phyloP scores from a whole-genome alignment of 2,329 filamentous ascomycete species.

The Ascochyta fabae region DNA sequence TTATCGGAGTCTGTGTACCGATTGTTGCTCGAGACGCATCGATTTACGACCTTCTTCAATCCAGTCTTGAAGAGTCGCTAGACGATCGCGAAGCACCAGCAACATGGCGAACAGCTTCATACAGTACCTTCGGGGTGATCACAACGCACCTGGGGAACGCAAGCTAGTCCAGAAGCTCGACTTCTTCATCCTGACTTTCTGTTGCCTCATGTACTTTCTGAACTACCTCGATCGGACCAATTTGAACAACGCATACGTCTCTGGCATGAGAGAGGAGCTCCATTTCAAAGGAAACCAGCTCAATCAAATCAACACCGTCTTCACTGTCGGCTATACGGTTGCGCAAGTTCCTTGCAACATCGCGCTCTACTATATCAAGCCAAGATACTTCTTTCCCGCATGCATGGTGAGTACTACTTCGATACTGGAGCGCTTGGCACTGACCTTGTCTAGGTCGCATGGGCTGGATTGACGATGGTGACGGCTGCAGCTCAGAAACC shows the following conservation, averaged over 20 bases:
- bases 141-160: conserved; percentile 48
- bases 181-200: conserved; percentile 70
- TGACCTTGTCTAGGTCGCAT: conserved; percentile 50
- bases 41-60: background rate
- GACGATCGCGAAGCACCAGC: background rate
- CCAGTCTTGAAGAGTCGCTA: background rate
- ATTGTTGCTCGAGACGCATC: background rate
- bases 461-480: conserved; percentile 69
- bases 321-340: conserved; percentile 53
- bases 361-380: conserved; percentile 67
- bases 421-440: background rate
- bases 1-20: background rate
- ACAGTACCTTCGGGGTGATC: conserved; percentile 45
- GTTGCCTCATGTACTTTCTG: conserved; percentile 57
- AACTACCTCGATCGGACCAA: conserved; percentile 50
- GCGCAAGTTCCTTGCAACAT: conserved; percentile 57
- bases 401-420: conserved; percentile 61
- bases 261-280: conserved; percentile 52
- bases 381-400: conserved; percentile 67
- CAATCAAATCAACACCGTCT: conserved; percentile 55
- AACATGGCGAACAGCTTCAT: conserved; percentile 39
- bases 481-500: conserved; percentile 61
- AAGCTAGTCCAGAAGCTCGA: conserved; percentile 65
- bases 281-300: conserved; percentile 50
- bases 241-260: conserved; percentile 53